A percentile compares a stretch with the other conserved stretches of the same genome.
phyloP scores from a whole-genome alignment of 2,329 filamentous ascomycete species.

The Trichoderma afroharzianum region DNA sequence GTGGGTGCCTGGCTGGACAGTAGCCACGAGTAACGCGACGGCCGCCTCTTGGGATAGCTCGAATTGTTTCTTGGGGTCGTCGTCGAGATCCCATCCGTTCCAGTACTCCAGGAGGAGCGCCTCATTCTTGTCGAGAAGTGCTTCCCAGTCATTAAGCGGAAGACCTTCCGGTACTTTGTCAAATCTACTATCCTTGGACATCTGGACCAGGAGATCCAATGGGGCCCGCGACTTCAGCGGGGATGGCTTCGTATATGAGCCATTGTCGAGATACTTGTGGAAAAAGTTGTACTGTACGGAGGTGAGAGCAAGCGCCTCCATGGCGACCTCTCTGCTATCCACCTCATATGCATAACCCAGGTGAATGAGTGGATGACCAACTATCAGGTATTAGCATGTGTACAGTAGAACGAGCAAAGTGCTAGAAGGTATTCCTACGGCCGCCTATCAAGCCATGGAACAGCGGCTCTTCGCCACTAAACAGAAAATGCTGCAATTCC shows the following conservation, averaged over 20 bases:
- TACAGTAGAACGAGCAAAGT: not conserved
- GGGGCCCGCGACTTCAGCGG: slow-evolving; percentile 59
- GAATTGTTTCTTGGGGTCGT: slow-evolving; percentile 70
- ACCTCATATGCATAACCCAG: slow-evolving; percentile 92
- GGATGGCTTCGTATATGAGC: slow-evolving; percentile 64
- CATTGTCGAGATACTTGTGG: slow-evolving; percentile 68
- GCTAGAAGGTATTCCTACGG: slow-evolving; percentile 49
- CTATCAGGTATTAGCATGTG: slow-evolving; percentile 40
- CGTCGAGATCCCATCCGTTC: slow-evolving; percentile 75
- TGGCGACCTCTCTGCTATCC: slow-evolving; percentile 76
- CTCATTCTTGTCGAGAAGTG: slow-evolving; percentile 66
- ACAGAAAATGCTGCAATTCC: slow-evolving; percentile 72
- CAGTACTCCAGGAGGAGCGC: slow-evolving; percentile 77
- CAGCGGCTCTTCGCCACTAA: slow-evolving; percentile 69
- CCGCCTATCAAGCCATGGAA: slow-evolving; percentile 77
- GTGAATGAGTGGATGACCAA: slow-evolving; percentile 90
- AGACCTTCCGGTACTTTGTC: slow-evolving; percentile 59
- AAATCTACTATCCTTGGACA: slow-evolving; percentile 67
- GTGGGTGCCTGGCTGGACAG: slow-evolving; percentile 53
- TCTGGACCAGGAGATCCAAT: slow-evolving; percentile 65
- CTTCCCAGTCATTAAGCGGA: slow-evolving; percentile 60
- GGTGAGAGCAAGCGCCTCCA: slow-evolving; percentile 77
- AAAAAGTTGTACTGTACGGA: slow-evolving; percentile 56
- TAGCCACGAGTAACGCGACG: slow-evolving; percentile 59
- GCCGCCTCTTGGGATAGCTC: slow-evolving; percentile 63